phyloP scores from a whole-genome alignment of 108 stramenopile genomes.

The Nannochloropsis salina region DNA sequence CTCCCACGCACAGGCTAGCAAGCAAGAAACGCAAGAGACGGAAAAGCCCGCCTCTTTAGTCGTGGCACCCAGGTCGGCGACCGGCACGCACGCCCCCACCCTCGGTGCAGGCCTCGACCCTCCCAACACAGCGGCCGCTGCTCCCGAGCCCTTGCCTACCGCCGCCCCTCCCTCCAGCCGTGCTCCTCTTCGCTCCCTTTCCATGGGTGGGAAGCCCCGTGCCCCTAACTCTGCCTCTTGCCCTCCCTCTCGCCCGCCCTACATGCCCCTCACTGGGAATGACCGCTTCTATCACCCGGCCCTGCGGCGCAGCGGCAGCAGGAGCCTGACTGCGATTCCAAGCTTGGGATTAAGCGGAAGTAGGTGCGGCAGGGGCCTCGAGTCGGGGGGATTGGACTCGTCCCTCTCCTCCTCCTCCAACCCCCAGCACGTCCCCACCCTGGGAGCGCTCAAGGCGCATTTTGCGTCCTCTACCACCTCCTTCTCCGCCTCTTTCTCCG shows the following conservation, averaged over 20 bases:
- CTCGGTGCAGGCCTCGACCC: too few relatives aligned
- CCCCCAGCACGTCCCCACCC: background rate
- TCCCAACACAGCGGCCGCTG: background rate
- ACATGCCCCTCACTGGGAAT: background rate
- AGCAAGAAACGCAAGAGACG: too few relatives aligned
- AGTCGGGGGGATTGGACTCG: background rate
- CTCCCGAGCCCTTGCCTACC: background rate
- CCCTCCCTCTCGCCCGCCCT: background rate
- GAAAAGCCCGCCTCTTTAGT: too few relatives aligned
- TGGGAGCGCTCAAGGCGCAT: background rate
- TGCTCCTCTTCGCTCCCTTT: conserved; percentile 15
- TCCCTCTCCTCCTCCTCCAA: background rate
- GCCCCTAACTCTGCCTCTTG: background rate
- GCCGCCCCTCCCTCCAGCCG: background rate
- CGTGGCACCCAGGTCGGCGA: too few relatives aligned
- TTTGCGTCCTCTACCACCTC: background rate
- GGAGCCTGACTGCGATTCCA: background rate
- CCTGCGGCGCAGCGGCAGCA: background rate
- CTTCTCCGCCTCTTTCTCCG: background rate
- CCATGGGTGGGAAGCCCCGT: background rate
- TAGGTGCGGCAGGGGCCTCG: background rate
- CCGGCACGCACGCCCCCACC: too few relatives aligned
- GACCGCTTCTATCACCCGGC: background rate
- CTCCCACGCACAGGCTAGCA: too few relatives aligned
- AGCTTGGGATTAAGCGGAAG: background rate